Conservation (phyloP, 2,329 filamentous ascomycete genomes). For the Conoideocrella luteorostrata region DNA sequence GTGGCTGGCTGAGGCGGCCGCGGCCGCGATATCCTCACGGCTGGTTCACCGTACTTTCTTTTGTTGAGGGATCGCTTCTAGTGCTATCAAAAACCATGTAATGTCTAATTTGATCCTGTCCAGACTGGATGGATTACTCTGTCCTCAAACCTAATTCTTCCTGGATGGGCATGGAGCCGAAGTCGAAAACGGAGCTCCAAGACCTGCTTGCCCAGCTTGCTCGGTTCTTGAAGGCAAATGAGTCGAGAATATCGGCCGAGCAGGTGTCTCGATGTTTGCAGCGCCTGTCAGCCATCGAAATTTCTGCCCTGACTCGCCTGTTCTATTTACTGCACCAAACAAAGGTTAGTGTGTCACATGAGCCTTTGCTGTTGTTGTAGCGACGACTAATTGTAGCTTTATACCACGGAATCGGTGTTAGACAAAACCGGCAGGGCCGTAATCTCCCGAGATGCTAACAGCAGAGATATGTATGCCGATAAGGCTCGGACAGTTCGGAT, state of each 20-base stretch:
- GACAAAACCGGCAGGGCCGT: too few species aligned
- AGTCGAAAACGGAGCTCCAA: not conserved
- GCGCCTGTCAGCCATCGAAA: not conserved
- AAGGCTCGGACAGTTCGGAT: too few species aligned
- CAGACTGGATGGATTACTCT: not conserved
- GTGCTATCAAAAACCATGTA: not conserved
- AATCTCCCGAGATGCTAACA: too few species aligned
- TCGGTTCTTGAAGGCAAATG: not conserved
- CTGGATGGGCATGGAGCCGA: not conserved
- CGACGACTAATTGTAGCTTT: too few species aligned
- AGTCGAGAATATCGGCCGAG: not conserved
- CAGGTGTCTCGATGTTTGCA: not conserved
- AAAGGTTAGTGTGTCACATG: conserved; percentile 1
- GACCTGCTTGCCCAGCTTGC: conserved; percentile 1
- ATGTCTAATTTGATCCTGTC: not conserved
- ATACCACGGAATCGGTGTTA: too few species aligned
- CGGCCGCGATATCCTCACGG: not conserved
- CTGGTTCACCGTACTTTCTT: not conserved
- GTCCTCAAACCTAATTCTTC: not conserved
- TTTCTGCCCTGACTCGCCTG: not conserved
- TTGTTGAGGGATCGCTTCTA: not conserved
- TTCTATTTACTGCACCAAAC: not conserved
- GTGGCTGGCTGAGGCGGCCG: not conserved
- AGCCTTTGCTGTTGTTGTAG: too few species aligned
- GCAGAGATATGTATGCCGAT: too few species aligned